Percentiles rank a stretch among this genome's conserved stretches.
Conservation (phyloP, 2,329 filamentous ascomycete genomes). For the Aureobasidium sp. region DNA sequence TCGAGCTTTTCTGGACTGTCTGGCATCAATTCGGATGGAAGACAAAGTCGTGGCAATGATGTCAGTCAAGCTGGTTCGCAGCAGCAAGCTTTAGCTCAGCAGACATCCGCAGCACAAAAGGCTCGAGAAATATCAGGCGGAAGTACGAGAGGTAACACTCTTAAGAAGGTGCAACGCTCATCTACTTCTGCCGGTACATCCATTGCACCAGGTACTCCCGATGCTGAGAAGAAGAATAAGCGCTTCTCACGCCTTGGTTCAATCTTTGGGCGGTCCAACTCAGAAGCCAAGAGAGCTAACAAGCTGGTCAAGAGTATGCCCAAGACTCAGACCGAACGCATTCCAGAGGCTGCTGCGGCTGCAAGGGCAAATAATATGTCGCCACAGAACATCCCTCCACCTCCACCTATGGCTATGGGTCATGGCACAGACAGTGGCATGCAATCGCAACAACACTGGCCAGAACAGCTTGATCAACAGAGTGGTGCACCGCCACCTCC, state of each 20-base stretch:
- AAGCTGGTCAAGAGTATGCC: constrained; percentile 13
- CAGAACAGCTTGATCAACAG: constrained; percentile 2
- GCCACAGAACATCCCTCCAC: constrained; percentile 9
- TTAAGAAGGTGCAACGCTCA: constrained; percentile 27
- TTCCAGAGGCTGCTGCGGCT: background rate
- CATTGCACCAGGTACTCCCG: constrained; percentile 19
- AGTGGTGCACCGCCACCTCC: constrained; percentile 15
- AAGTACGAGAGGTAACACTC: constrained; percentile 19
- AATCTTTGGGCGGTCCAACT: constrained; percentile 36
- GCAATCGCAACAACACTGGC: background rate
- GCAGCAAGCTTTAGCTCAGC: background rate
- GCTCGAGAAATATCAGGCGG: background rate
- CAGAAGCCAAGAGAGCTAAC: constrained; percentile 24
- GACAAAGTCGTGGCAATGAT: constrained; percentile 7
- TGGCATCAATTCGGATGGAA: background rate
- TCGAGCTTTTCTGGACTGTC: constrained; percentile 17
- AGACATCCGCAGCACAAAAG: constrained; percentile 4
- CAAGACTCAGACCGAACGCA: background rate
- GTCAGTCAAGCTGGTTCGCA: background rate
- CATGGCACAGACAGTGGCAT: background rate
- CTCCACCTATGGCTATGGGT: background rate
- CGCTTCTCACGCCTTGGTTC: constrained; percentile 40
- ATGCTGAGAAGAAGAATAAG: constrained; percentile 34
- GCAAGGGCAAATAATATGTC: constrained; percentile 2
- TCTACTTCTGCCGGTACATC: constrained; percentile 17